Percentiles rank a stretch among this genome's conserved stretches.
Evolutionary conservation across 2,329 filamentous ascomycete species (phyloP).

Genomic region (Colletotrichum simmondsii): DNA sequence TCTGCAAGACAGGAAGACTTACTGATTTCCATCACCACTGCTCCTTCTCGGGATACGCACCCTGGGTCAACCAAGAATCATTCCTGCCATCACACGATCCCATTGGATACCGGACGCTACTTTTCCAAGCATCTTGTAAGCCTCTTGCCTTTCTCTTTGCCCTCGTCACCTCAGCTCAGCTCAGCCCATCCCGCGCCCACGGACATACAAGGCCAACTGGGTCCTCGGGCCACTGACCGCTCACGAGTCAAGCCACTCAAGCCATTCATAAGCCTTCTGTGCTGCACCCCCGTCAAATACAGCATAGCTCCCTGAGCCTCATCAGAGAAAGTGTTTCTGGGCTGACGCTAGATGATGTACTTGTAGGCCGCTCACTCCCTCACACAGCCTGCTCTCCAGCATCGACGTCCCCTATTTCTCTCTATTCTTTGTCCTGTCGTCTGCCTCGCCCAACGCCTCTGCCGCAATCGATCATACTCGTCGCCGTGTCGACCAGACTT

Average conservation of each 20-base stretch:
- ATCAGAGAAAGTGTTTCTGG: slow-evolving; percentile 16
- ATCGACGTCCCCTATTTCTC: slow-evolving; percentile 12
- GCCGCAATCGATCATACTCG: slow-evolving; percentile 19
- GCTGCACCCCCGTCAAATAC: background rate
- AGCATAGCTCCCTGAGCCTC: slow-evolving; percentile 21
- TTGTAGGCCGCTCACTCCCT: slow-evolving; percentile 25
- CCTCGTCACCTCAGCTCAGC: slow-evolving; percentile 8
- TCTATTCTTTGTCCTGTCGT: slow-evolving; percentile 23
- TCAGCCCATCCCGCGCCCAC: slow-evolving; percentile 22
- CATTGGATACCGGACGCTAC: background rate
- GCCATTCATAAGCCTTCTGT: slow-evolving; percentile 8
- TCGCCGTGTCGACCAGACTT: slow-evolving; percentile 25
- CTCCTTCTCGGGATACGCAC: background rate
- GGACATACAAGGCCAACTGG: slow-evolving; percentile 5
- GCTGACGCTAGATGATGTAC: slow-evolving; percentile 28
- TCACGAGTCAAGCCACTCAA: slow-evolving; percentile 15
- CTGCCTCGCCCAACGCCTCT: slow-evolving; percentile 18
- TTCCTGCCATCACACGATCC: background rate
- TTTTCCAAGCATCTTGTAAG: slow-evolving; percentile 13
- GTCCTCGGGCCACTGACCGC: slow-evolving; percentile 17
- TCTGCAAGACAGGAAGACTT: slow-evolving; percentile 3
- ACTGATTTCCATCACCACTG: slow-evolving; percentile 16
- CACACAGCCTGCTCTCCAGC: background rate
- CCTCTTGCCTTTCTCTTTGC: background rate
- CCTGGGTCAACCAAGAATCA: background rate